Percentiles rank a stretch among this genome's conserved stretches.
Evolutionary conservation across 176 grass and related monocot species (phyloP).

Genomic region (sorghum (Sorghum bicolor)): DNA sequence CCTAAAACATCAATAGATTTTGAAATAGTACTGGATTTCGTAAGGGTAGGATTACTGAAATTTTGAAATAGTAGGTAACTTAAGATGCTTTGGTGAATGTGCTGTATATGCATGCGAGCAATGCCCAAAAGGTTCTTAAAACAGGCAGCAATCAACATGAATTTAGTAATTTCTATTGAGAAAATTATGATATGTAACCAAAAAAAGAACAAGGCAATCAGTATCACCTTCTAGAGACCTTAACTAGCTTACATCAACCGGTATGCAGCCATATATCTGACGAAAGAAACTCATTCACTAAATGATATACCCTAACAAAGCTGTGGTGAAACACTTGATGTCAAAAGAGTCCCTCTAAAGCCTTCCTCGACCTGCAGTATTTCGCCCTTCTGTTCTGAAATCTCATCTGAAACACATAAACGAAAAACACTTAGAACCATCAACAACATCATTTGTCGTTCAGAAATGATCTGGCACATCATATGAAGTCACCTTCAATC

Average conservation of each 20-base stretch:
- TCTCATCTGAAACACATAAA: conserved; percentile 66
- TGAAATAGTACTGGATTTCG: too few relatives aligned
- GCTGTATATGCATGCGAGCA: too few relatives aligned
- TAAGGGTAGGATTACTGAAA: too few relatives aligned
- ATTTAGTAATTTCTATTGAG: not conserved
- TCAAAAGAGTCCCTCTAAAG: conserved; percentile 89
- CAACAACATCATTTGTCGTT: not conserved
- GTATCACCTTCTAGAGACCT: conserved; percentile 38
- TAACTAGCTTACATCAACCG: conserved; percentile 6
- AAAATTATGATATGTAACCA: not conserved
- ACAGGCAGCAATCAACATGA: not conserved
- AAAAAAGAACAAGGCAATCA: conserved; percentile 1
- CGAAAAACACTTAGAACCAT: conserved; percentile 24
- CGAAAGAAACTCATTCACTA: conserved; percentile 36
- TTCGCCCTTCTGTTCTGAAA: conserved; percentile 62
- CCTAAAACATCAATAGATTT: too few relatives aligned
- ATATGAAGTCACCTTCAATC: conserved; percentile 74
- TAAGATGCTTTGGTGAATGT: not conserved
- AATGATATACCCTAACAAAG: conserved; percentile 42
- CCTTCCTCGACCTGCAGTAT: conserved; percentile 66
- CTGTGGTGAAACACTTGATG: conserved; percentile 58
- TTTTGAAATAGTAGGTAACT: too few relatives aligned
- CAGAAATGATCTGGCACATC: not conserved
- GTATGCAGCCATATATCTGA: not conserved
- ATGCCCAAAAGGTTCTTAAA: too few relatives aligned